A percentile compares a stretch with the other conserved stretches of the same genome.
Conservation (phyloP, 2,329 filamentous ascomycete species). For the Ustilaginoidea virens region DNA sequence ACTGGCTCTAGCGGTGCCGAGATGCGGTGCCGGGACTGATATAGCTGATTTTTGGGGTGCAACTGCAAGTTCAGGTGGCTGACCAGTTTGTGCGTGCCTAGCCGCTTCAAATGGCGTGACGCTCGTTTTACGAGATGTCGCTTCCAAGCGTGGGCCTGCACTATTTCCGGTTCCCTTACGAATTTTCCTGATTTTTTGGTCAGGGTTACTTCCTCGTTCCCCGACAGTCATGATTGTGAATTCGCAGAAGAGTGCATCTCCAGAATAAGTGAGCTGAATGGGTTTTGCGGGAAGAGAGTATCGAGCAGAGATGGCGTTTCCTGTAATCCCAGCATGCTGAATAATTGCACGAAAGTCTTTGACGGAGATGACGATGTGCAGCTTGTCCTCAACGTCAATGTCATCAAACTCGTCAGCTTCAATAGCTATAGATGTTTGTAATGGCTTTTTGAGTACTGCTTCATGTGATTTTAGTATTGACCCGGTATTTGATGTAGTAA, state of each 20-base stretch:
- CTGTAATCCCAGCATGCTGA: constrained; percentile 55
- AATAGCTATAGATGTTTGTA: constrained; percentile 65
- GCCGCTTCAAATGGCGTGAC: constrained; percentile 19
- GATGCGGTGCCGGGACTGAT: constrained; percentile 16
- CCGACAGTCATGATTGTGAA: constrained; percentile 75
- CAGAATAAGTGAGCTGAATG: constrained; percentile 56
- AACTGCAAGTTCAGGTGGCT: constrained; percentile 4
- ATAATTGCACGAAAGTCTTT: constrained; percentile 73
- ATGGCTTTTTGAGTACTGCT: constrained; percentile 66
- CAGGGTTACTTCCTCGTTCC: constrained; percentile 37
- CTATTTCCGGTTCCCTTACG: constrained; percentile 21
- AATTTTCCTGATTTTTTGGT: constrained; percentile 31
- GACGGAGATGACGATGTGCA: constrained; percentile 68
- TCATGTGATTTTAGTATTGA: constrained; percentile 3
- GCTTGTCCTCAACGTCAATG: constrained; percentile 56
- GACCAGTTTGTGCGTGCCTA: constrained; percentile 9
- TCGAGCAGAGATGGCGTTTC: constrained; percentile 47
- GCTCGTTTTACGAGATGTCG: constrained; percentile 29
- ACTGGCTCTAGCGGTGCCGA: constrained; percentile 18
- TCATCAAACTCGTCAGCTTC: constrained; percentile 64
- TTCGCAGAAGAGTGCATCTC: constrained; percentile 54
- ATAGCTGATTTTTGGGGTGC: constrained; percentile 1
- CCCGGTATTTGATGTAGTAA: background rate
- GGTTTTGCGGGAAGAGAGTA: constrained; percentile 60
- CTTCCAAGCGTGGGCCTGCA: constrained; percentile 28